These are phyloP conservation scores for carrot (Daucus carota) DNA, from an alignment of 129 eudicot species.

Conservation along the genomic window DNA sequence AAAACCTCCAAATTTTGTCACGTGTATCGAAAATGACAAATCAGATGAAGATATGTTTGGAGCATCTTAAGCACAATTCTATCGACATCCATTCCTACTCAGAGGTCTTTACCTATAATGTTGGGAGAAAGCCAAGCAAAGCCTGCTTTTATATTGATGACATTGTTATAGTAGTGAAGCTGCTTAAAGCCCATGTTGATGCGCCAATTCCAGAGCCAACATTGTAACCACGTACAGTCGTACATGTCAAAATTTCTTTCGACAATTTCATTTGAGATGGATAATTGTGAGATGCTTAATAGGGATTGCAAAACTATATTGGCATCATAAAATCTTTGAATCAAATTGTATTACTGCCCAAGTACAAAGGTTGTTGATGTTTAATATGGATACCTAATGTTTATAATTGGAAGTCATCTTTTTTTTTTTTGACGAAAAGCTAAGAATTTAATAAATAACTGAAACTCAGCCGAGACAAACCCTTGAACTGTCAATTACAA, in stretches of 20 bases:
- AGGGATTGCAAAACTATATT: no score
- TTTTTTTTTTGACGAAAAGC: no score
- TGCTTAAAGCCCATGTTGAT: slow-evolving; percentile 53
- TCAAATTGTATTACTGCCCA: no score
- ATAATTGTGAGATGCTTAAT: neutral
- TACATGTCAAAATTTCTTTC: slow-evolving; percentile 2
- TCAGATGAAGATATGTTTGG: slow-evolving; percentile 72
- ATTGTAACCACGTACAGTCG: no score
- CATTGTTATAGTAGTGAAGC: slow-evolving; percentile 40
- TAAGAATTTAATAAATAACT: no score
- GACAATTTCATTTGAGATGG: neutral
- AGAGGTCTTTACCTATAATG: slow-evolving; percentile 44
- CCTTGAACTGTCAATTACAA: no score
- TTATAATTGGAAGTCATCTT: no score
- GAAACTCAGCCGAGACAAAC: no score
- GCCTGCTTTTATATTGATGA: slow-evolving; percentile 62
- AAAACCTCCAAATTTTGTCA: slow-evolving; percentile 53
- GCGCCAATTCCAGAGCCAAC: slow-evolving; percentile 24
- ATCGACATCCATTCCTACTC: slow-evolving; percentile 2
- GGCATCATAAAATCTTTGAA: no score
- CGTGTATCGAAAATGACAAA: slow-evolving; percentile 64
- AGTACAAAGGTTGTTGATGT: no score
- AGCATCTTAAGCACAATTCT: slow-evolving; percentile 22
- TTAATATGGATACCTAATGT: no score
- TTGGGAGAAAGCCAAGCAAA: slow-evolving; percentile 60